Conservation (phyloP, 2,329 filamentous ascomycete genomes). For the Neopestalotiopsis clavispora region DNA sequence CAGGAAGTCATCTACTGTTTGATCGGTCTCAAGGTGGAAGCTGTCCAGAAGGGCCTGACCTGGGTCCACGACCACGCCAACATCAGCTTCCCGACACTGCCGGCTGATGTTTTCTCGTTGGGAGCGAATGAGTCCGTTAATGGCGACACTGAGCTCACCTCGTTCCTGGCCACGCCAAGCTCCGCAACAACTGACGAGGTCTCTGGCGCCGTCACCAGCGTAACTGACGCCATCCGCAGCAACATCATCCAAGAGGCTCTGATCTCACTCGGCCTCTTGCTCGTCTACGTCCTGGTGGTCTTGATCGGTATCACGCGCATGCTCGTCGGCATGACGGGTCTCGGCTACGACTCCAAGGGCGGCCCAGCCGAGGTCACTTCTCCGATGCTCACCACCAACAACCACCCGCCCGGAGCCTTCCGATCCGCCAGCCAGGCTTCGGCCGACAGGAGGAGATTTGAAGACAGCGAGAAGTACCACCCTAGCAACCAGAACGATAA, state of each 20-base stretch:
- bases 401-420: not conserved
- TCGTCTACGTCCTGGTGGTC: constrained; percentile 79
- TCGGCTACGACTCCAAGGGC: constrained; percentile 9
- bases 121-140: constrained; percentile 69
- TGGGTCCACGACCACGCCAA: constrained; percentile 91
- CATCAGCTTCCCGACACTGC: constrained; percentile 78
- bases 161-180: constrained; percentile 79
- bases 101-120: constrained; percentile 81
- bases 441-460: not conserved
- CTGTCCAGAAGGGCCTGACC: constrained; percentile 85
- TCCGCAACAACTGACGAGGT: constrained; percentile 81
- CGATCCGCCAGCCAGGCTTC: constrained; percentile 4
- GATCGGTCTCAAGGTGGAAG: constrained; percentile 84
- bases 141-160: constrained; percentile 63
- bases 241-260: constrained; percentile 78
- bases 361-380: not conserved
- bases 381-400: not conserved
- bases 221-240: constrained; percentile 69
- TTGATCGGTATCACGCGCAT: constrained; percentile 75
- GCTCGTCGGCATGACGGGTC: constrained; percentile 26
- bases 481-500: not conserved
- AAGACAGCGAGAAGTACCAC: not conserved
- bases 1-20: constrained; percentile 83
- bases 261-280: constrained; percentile 75
- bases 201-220: constrained; percentile 72